Evolutionary conservation across 2,329 filamentous ascomycete genomes (phyloP).

Genomic region (Colletotrichum sp.): DNA sequence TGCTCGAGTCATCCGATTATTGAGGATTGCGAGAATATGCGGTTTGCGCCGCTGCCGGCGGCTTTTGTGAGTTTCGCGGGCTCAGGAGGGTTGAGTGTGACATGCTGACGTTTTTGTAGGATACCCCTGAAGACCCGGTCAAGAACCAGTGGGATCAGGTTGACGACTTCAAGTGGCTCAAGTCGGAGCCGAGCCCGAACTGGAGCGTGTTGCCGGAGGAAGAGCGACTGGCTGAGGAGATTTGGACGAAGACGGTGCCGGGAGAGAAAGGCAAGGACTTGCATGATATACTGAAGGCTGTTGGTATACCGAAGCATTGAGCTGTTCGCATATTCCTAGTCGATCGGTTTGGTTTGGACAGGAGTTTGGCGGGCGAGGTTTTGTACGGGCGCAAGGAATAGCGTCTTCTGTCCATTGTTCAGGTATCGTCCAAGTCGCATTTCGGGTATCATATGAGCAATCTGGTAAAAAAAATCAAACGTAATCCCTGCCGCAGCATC

Average conservation of each 20-base stretch:
- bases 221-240: conserved; percentile 61
- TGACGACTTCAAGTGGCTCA: conserved; percentile 98
- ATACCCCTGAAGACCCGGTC: conserved; percentile 30
- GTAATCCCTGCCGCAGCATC: background rate
- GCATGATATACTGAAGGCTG: conserved; percentile 66
- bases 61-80: conserved; percentile 62
- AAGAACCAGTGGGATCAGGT: conserved; percentile 86
- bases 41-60: conserved; percentile 78
- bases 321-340: background rate
- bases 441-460: conserved; percentile 19
- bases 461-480: conserved; percentile 14
- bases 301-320: conserved; percentile 41
- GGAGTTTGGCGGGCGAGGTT: conserved; percentile 1
- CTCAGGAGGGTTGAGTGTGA: too few relatives aligned
- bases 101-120: conserved; percentile 22
- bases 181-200: conserved; percentile 83
- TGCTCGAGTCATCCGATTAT: conserved; percentile 90
- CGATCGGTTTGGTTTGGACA: background rate
- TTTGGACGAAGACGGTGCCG: conserved; percentile 74
- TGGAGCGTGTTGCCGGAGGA: conserved; percentile 74
- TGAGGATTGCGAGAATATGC: conserved; percentile 80
- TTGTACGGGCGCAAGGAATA: background rate
- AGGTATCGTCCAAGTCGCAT: conserved; percentile 1
- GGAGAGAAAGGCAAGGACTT: conserved; percentile 67
- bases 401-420: background rate